These are phyloP conservation scores for Xylariales sp. DNA, from an alignment of 2,329 filamentous ascomycete species.

Conservation along the genomic window DNA sequence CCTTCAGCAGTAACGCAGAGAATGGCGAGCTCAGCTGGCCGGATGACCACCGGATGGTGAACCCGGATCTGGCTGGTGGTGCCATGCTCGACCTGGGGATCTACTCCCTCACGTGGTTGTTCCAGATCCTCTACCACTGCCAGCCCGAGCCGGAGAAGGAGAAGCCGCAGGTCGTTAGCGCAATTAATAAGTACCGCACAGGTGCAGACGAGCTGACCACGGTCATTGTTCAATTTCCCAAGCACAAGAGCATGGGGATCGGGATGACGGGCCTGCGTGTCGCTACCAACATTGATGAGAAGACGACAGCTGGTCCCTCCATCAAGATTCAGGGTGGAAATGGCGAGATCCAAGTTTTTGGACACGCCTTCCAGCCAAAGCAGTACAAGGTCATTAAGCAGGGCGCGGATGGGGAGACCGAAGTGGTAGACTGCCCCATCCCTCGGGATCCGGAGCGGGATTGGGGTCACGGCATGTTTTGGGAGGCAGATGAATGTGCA, in stretches of 20 bases:
- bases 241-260: conserved; percentile 65
- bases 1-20: conserved; percentile 53
- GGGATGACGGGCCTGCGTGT: conserved; percentile 64
- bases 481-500: conserved; percentile 78
- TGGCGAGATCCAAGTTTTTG: conserved; percentile 78
- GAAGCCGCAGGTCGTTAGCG: conserved; percentile 61
- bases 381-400: conserved; percentile 60
- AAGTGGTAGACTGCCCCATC: conserved; percentile 49
- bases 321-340: conserved; percentile 77
- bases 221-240: conserved; percentile 72
- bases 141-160: conserved; percentile 65
- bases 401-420: conserved; percentile 40
- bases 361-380: conserved; percentile 65
- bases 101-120: conserved; percentile 87
- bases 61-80: conserved; percentile 76
- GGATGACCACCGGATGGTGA: conserved; percentile 72
- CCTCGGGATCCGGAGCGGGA: conserved; percentile 43
- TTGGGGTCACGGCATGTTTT: conserved; percentile 81
- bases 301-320: conserved; percentile 56
- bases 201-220: conserved; percentile 76
- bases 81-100: conserved; percentile 81
- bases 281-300: conserved; percentile 55
- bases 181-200: conserved; percentile 69
- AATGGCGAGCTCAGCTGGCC: conserved; percentile 54
- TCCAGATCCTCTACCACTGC: conserved; percentile 82